These are phyloP conservation scores for Rhizopus arrhizus DNA, from an alignment of 371 early-diverging fungal genomes.

Conservation along the genomic window DNA sequence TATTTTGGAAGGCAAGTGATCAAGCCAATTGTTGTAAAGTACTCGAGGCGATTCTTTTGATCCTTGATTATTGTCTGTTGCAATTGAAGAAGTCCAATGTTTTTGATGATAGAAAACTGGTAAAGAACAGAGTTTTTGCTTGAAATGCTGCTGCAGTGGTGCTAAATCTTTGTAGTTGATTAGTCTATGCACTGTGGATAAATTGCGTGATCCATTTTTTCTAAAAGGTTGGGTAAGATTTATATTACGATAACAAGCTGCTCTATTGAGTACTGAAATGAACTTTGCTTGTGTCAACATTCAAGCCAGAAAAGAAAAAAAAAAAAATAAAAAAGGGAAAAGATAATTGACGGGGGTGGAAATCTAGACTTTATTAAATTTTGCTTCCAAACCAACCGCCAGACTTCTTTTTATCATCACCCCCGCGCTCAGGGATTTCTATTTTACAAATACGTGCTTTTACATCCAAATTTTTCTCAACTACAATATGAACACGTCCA, in stretches of 20 bases:
- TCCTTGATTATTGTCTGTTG: conserved; percentile 10
- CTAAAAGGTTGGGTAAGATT: background rate
- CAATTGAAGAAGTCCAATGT: conserved; percentile 8
- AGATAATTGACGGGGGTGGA: background rate
- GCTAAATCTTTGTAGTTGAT: background rate
- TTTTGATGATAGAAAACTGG: conserved; percentile 12
- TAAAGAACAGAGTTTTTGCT: background rate
- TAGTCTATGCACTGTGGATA: background rate
- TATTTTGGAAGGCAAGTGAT: conserved; percentile 43
- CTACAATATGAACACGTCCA: conserved; percentile 45
- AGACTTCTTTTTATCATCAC: conserved; percentile 40
- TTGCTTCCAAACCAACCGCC: conserved; percentile 41
- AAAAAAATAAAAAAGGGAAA: background rate
- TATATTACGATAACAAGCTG: background rate
- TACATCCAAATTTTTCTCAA: conserved; percentile 38
- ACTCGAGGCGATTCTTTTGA: conserved; percentile 4
- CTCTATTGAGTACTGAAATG: background rate
- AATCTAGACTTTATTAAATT: background rate
- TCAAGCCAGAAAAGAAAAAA: background rate
- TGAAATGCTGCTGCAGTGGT: background rate
- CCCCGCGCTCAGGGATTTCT: conserved; percentile 45
- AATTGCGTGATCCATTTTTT: background rate
- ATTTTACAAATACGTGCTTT: conserved; percentile 42
- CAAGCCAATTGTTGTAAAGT: conserved; percentile 46
- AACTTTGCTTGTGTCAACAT: background rate